Evolutionary conservation across 176 grass and related monocot species (phyloP), one percentile per base, ranked within the genome.

Genomic region (Oryza officinalis): DNA sequence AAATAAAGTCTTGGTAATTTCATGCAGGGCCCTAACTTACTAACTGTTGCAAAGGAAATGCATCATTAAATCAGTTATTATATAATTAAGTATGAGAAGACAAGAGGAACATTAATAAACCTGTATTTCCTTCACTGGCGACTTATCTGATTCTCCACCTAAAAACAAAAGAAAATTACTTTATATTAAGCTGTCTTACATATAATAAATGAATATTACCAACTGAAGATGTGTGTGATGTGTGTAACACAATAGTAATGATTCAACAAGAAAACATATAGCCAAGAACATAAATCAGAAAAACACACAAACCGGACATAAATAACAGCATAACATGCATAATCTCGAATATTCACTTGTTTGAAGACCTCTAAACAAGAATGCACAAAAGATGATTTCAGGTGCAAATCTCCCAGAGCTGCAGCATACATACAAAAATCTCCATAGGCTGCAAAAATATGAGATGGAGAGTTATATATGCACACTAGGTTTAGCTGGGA

Each of bases 91-190:
- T 61, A 72, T 67, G 7, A 33, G 74, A 27, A 32, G 46, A 61
- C 17, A 26, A 59, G 57, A 72, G 73, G 65, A 72, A 65, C 20
- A 81, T 13, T 1, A 8, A 45, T 10, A 54, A 73, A 90, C 88
- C 88, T 90, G 88, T 30, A 30, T 14, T 79, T 86, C 88, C 11
- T 74, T 83, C 63, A 38, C 46, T 63, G 28, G 75, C 12, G 74
- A 63, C 25, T 86, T 90, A 14, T 49, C 40, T 9, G 31, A 12
- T 83, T 69, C 63, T 60, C 32, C 67, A 40, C 84, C 83, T 86
- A 78, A 54, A 90, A 74, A 60, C 22, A 81, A 5, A 86, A 57
- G 49, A 57, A 57, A 43, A 18, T 15, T 41, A 71, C 27, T 54
- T 14, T 33, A 63, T 73, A 57, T 83, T 75, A 75, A 57, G 46